A percentile compares a stretch with the other conserved stretches of the same genome.
phyloP scores from a whole-genome alignment of 352 stramenopile species.

The Globisporangium mamillatum region DNA sequence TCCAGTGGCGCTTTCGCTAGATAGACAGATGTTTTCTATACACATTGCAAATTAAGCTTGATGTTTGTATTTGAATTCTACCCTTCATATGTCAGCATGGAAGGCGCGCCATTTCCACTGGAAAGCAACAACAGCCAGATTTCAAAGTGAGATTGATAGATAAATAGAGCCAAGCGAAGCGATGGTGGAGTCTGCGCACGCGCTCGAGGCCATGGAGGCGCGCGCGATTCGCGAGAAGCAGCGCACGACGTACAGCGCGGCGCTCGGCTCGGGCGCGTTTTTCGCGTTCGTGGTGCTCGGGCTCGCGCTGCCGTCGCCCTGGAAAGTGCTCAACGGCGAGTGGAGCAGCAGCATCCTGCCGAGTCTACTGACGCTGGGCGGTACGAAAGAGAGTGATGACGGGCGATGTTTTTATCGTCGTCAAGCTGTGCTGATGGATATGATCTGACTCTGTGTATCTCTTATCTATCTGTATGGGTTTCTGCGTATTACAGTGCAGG shows the following conservation, averaged over 20 bases:
- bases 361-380: constrained; percentile 54
- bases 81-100: not conserved
- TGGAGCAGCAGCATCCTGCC: constrained; percentile 53
- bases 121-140: not conserved
- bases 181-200: constrained; percentile 9
- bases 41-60: too few relatives aligned
- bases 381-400: constrained; percentile 19
- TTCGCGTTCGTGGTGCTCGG: constrained; percentile 39
- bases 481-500: constrained; percentile 32
- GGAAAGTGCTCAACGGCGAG: constrained; percentile 72
- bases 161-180: not conserved
- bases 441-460: not conserved
- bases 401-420: not conserved
- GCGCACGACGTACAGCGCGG: constrained; percentile 56
- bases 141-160: not conserved
- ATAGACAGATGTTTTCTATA: too few relatives aligned
- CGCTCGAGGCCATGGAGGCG: constrained; percentile 58
- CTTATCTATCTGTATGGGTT: not conserved
- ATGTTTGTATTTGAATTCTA: not conserved
- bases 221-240: constrained; percentile 64
- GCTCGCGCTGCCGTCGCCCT: constrained; percentile 58
- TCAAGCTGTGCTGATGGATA: not conserved
- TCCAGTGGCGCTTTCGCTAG: too few relatives aligned
- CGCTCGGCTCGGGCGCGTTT: constrained; percentile 43
- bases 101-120: not conserved